These are phyloP conservation scores for Colletotrichum ledebouriae DNA, from an alignment of 2,329 filamentous ascomycete genomes.

Conservation along the genomic window DNA sequence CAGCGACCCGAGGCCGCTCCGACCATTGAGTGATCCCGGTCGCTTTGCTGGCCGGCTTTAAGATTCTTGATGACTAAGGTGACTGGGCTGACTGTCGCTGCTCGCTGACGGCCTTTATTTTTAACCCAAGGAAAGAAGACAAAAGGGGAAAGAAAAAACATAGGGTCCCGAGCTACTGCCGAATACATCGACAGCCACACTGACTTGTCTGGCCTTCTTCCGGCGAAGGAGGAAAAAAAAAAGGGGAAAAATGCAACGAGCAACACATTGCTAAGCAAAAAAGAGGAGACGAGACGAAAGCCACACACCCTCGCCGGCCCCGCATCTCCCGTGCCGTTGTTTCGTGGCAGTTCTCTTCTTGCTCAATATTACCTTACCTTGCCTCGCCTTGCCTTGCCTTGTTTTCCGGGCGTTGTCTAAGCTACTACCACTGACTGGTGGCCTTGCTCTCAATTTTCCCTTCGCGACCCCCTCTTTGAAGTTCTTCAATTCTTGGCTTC, in stretches of 20 bases:
- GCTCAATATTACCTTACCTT: background rate
- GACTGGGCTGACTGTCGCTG: background rate
- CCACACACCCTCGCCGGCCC: constrained; percentile 5
- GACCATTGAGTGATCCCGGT: constrained; percentile 13
- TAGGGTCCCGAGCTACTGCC: constrained; percentile 31
- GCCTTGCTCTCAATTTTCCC: background rate
- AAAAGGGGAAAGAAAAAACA: background rate
- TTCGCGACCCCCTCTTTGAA: background rate
- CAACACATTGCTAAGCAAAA: background rate
- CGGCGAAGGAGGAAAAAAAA: too few species aligned
- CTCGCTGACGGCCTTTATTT: background rate
- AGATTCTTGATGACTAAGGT: constrained; percentile 18
- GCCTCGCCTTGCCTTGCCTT: background rate
- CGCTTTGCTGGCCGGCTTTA: constrained; percentile 1
- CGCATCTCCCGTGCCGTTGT: constrained; percentile 23
- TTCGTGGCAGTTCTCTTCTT: constrained; percentile 6
- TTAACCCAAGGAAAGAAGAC: background rate
- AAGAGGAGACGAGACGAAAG: constrained; percentile 1
- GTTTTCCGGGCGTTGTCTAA: background rate
- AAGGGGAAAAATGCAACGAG: background rate
- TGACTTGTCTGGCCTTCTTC: background rate
- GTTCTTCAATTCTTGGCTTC: background rate
- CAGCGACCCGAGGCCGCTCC: constrained; percentile 21
- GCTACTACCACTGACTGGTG: background rate
- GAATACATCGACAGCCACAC: constrained; percentile 3